phyloP scores from a whole-genome alignment of 345 rosid species.

The Zanthoxylum bungeanum region DNA sequence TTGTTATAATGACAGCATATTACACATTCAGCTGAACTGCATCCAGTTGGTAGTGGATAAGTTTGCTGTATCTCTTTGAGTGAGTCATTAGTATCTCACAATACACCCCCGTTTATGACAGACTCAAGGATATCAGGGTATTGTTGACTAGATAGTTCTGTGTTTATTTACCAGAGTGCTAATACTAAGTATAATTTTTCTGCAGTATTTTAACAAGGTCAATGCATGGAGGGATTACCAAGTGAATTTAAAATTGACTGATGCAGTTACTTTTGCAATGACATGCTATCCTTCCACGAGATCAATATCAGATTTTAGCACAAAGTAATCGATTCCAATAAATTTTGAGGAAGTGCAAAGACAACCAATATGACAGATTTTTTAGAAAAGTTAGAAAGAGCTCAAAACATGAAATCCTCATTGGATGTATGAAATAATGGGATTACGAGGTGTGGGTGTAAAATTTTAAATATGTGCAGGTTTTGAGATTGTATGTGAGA shows the following conservation, averaged over 20 bases:
- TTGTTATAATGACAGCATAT: neutral
- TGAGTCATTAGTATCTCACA: constrained; percentile 1
- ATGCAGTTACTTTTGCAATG: constrained; percentile 34
- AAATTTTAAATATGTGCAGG: neutral
- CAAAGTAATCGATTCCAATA: constrained; percentile 15
- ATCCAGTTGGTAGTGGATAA: neutral
- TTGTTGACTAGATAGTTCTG: constrained; percentile 16
- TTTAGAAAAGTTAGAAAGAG: constrained; percentile 7
- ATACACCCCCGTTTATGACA: constrained; percentile 2
- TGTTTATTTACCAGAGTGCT: constrained; percentile 32
- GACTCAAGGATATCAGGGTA: constrained; percentile 10
- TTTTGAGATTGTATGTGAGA: constrained; percentile 11
- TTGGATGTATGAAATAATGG: neutral
- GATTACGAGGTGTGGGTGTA: neutral
- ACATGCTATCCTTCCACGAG: constrained; percentile 31
- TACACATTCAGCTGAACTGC: neutral
- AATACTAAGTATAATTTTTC: constrained; percentile 37
- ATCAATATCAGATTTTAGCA: constrained; percentile 28
- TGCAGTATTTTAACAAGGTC: constrained; percentile 40
- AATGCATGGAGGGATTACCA: constrained; percentile 33
- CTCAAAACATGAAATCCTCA: neutral
- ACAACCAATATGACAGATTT: neutral
- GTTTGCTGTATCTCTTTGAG: constrained; percentile 2
- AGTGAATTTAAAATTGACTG: constrained; percentile 33
- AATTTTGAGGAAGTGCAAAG: neutral